phyloP scores from a whole-genome alignment of 495 filamentous ascomycete genomes.

The Xylaria nigripes region DNA sequence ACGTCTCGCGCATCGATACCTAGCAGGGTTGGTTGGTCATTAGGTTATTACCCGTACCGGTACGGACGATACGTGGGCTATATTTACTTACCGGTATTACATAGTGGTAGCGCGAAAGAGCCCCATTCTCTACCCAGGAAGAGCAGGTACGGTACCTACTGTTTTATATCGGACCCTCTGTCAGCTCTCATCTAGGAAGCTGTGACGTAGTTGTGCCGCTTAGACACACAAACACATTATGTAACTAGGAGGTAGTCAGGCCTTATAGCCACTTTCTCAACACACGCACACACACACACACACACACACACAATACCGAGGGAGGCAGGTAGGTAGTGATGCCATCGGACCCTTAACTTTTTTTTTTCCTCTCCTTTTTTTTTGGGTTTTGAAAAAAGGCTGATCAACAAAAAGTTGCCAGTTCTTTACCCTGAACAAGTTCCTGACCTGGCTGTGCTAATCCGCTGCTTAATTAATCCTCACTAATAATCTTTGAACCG shows the following conservation, averaged over 20 bases:
- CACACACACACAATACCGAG: slow-evolving; percentile 4
- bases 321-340: slow-evolving; percentile 12
- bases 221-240: slow-evolving; percentile 7
- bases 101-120: background rate
- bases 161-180: background rate
- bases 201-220: slow-evolving; percentile 15
- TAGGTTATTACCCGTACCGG: no score
- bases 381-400: background rate
- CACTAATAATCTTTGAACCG: background rate
- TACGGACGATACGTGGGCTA: no score
- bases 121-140: background rate
- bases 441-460: background rate
- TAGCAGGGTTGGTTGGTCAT: no score
- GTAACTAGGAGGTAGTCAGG: background rate
- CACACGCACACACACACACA: no score
- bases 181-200: background rate
- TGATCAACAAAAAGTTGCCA: background rate
- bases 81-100: no score
- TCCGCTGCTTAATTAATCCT: background rate
- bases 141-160: no score
- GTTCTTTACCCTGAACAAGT: background rate
- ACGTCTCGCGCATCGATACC: no score
- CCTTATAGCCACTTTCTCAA: background rate
- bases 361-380: background rate
- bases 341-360: slow-evolving; percentile 6